These are phyloP conservation scores for Silene noctiflora DNA, from an alignment of 179 eudicot species.

Conservation along the genomic window DNA sequence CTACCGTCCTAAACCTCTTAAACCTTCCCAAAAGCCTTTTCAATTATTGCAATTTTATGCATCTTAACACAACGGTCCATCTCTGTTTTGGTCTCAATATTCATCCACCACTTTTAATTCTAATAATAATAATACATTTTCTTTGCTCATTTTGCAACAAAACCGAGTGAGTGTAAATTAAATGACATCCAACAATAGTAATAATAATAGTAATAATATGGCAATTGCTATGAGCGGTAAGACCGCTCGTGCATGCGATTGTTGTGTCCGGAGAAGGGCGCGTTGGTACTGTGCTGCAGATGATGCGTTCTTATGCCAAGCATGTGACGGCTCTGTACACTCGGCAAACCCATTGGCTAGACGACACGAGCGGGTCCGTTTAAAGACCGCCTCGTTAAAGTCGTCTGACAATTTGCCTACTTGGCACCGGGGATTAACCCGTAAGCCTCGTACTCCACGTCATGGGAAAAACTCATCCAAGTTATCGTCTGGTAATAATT, in stretches of 20 bases:
- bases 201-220: conserved; percentile 25
- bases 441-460: conserved; percentile 55
- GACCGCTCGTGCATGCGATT: conserved; percentile 66
- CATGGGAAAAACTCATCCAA: conserved; percentile 28
- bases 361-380: conserved; percentile 59
- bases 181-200: conserved; percentile 17
- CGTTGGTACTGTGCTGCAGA: conserved; percentile 74
- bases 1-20: conserved; percentile 6
- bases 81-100: background rate
- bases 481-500: background rate
- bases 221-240: conserved; percentile 62
- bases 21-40: conserved; percentile 8
- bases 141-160: background rate
- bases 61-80: background rate
- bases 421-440: conserved; percentile 55
- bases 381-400: conserved; percentile 38
- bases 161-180: background rate
- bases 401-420: conserved; percentile 35
- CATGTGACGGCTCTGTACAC: conserved; percentile 62
- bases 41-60: conserved; percentile 23
- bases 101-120: background rate
- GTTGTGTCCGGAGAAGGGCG: conserved; percentile 55
- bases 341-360: conserved; percentile 68
- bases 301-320: conserved; percentile 76
- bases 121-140: background rate